Conservation (phyloP, 768 basidiomycete genomes). For the Mycena albidolilacea region DNA sequence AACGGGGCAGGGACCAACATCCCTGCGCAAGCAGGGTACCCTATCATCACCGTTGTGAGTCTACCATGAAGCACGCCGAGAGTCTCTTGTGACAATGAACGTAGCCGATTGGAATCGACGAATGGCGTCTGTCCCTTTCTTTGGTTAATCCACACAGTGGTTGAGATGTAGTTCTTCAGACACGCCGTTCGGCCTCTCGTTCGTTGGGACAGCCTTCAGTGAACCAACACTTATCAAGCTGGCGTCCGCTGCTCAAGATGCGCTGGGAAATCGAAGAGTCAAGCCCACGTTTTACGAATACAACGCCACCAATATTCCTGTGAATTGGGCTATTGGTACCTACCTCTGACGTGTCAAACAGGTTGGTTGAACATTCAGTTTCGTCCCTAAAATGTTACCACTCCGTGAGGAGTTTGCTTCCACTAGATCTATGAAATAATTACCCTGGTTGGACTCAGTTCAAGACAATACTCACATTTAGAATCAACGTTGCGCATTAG, state of each 20-base stretch:
- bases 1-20: conserved; percentile 43
- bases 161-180: conserved; percentile 47
- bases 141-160: conserved; percentile 37
- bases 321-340: conserved; percentile 39
- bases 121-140: conserved; percentile 54
- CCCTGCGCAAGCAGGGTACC: conserved; percentile 61
- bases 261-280: conserved; percentile 38
- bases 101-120: conserved; percentile 45
- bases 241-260: conserved; percentile 64
- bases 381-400: not conserved
- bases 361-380: not conserved
- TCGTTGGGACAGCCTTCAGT: conserved; percentile 61
- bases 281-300: conserved; percentile 39
- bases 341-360: conserved; percentile 9
- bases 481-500: not conserved
- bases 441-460: not conserved
- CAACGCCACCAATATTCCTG: conserved; percentile 40
- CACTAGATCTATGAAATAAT: not conserved
- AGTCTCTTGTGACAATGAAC: not conserved
- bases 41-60: conserved; percentile 58
- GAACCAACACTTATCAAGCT: conserved; percentile 58
- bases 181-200: conserved; percentile 61
- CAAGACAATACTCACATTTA: not conserved
- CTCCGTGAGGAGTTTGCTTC: no score
- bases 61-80: not conserved